phyloP scores from a whole-genome alignment of 2,329 filamentous ascomycete genomes.

The Diplodia corticola region DNA sequence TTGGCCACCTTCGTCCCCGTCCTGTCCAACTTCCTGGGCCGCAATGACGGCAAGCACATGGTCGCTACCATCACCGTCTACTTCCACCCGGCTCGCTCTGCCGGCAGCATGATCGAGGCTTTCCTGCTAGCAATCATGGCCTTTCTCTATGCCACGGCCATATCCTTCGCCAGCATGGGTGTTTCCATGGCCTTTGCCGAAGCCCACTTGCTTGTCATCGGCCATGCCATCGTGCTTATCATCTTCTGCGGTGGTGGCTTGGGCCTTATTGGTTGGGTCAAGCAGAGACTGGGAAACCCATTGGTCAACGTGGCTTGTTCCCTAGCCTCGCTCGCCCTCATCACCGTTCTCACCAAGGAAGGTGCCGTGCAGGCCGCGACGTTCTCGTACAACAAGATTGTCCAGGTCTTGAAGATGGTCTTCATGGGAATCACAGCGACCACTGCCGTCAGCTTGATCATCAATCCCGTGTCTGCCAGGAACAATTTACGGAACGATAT shows the following conservation, averaged over 20 bases:
- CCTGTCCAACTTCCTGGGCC: conserved; percentile 72
- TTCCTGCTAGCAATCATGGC: conserved; percentile 74
- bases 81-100: conserved; percentile 84
- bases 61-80: conserved; percentile 93
- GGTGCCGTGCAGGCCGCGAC: conserved; percentile 79
- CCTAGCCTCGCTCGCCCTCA: conserved; percentile 82
- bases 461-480: conserved; percentile 78
- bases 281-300: conserved; percentile 75
- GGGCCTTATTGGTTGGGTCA: conserved; percentile 85
- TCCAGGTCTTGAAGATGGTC: conserved; percentile 59
- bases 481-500: conserved; percentile 72
- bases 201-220: conserved; percentile 66
- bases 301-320: conserved; percentile 84
- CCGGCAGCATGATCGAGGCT: conserved; percentile 68
- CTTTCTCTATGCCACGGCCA: conserved; percentile 72
- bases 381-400: conserved; percentile 81
- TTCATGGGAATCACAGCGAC: conserved; percentile 61
- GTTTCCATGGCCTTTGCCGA: conserved; percentile 76
- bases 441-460: conserved; percentile 57
- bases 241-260: conserved; percentile 84
- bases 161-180: conserved; percentile 85
- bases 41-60: conserved; percentile 89
- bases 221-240: conserved; percentile 76
- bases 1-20: conserved; percentile 79
- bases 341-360: conserved; percentile 88